phyloP scores from a whole-genome alignment of 2,329 filamentous ascomycete genomes.

The Penicillium sp. region DNA sequence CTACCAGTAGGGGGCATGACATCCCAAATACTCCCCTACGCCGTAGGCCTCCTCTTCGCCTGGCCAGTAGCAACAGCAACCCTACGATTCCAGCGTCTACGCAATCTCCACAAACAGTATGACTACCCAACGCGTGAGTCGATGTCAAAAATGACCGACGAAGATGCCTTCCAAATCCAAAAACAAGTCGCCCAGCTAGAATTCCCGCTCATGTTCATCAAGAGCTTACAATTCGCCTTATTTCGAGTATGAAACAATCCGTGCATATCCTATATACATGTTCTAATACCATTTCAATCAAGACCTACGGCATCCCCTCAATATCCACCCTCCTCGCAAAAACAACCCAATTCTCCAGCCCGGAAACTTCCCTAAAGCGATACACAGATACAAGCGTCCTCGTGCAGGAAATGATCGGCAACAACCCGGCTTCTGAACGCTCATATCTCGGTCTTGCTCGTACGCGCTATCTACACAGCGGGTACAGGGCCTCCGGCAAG shows the following conservation, averaged over 20 bases:
- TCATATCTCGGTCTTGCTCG: slow-evolving; percentile 56
- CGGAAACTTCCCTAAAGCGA: slow-evolving; percentile 51
- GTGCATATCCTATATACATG: neutral
- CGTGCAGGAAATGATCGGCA: slow-evolving; percentile 49
- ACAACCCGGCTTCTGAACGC: slow-evolving; percentile 46
- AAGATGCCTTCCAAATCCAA: slow-evolving; percentile 54
- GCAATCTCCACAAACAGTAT: slow-evolving; percentile 42
- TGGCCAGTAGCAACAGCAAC: slow-evolving; percentile 29
- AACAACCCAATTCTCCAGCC: slow-evolving; percentile 50
- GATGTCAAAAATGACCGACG: slow-evolving; percentile 53
- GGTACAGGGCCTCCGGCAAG: slow-evolving; percentile 57
- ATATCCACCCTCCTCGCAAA: slow-evolving; percentile 52
- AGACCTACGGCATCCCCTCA: slow-evolving; percentile 58
- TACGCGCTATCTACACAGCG: slow-evolving; percentile 62
- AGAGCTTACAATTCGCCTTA: slow-evolving; percentile 57
- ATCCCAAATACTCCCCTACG: slow-evolving; percentile 22
- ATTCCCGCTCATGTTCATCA: slow-evolving; percentile 54
- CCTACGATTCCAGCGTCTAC: slow-evolving; percentile 35
- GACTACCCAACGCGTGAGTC: slow-evolving; percentile 47
- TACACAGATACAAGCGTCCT: slow-evolving; percentile 54
- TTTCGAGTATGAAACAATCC: slow-evolving; percentile 49
- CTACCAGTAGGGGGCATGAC: slow-evolving; percentile 3
- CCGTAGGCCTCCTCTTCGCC: slow-evolving; percentile 20
- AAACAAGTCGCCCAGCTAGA: slow-evolving; percentile 49
- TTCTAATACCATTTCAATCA: neutral